phyloP scores from a whole-genome alignment of 306 rosid species.

The Casuarina equisetifolia region DNA sequence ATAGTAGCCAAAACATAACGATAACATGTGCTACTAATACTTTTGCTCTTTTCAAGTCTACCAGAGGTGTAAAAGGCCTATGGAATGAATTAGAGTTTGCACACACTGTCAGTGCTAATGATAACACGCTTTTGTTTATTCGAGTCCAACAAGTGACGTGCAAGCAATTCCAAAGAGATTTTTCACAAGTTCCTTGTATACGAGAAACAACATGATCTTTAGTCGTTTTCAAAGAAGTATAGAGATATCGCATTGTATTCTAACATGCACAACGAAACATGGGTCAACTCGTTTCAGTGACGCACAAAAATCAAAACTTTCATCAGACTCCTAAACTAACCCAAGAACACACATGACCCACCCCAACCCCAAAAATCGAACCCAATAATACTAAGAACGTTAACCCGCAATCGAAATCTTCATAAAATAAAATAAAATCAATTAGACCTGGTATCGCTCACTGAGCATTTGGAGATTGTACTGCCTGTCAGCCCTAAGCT shows the following conservation, averaged over 20 bases:
- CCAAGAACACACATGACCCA: not conserved
- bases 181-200: not conserved
- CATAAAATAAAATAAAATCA: not conserved
- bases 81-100: not conserved
- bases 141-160: not conserved
- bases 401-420: not conserved
- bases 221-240: not conserved
- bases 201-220: not conserved
- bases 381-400: not conserved
- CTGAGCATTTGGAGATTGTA: slow-evolving; percentile 91
- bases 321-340: not conserved
- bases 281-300: not conserved
- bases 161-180: not conserved
- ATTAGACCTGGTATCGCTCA: slow-evolving; percentile 77
- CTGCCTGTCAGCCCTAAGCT: slow-evolving; percentile 79
- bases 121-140: not conserved
- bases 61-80: not conserved
- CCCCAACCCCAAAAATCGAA: not conserved
- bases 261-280: not conserved
- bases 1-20: not conserved
- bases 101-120: not conserved
- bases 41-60: not conserved
- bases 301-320: not conserved
- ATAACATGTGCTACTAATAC: not conserved
- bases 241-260: not conserved